Percentiles rank a stretch among this genome's conserved stretches.
These are phyloP conservation scores for Phlebiopsis gigantea DNA, from an alignment of 768 basidiomycete species.

Conservation along the genomic window DNA sequence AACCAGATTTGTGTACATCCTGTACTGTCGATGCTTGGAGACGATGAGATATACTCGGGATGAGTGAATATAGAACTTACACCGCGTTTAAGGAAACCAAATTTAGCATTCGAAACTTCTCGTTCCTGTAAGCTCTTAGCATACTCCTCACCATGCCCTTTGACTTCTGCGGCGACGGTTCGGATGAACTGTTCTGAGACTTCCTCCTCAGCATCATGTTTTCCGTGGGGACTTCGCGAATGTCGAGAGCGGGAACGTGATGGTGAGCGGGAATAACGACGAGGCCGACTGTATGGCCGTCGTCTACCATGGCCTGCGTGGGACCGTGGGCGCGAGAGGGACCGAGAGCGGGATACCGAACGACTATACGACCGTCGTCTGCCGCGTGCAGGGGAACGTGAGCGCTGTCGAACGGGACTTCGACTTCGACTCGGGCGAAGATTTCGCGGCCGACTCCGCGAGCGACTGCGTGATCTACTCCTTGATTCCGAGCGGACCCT, in stretches of 20 bases:
- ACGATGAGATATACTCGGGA: neutral
- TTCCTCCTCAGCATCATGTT: slow-evolving; percentile 49
- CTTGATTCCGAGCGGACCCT: slow-evolving; percentile 17
- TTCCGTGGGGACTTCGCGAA: slow-evolving; percentile 7
- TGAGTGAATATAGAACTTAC: slow-evolving; percentile 31
- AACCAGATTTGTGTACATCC: slow-evolving; percentile 64
- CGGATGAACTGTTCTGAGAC: slow-evolving; percentile 84
- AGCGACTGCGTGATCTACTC: slow-evolving; percentile 29
- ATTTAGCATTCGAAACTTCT: slow-evolving; percentile 80
- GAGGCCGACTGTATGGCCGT: slow-evolving; percentile 30
- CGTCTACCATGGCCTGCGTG: slow-evolving; percentile 31
- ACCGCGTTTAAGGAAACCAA: slow-evolving; percentile 61
- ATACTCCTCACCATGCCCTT: slow-evolving; percentile 72
- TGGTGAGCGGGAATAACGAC: slow-evolving; percentile 20
- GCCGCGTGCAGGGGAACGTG: slow-evolving; percentile 30
- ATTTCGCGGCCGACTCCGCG: slow-evolving; percentile 21
- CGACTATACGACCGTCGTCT: slow-evolving; percentile 16
- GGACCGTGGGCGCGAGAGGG: slow-evolving; percentile 41
- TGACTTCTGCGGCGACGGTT: slow-evolving; percentile 81
- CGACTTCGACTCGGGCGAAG: slow-evolving; percentile 18
- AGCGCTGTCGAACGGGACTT: slow-evolving; percentile 18
- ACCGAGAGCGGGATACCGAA: slow-evolving; percentile 31
- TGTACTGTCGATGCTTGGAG: slow-evolving; percentile 62
- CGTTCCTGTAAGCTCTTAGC: slow-evolving; percentile 69
- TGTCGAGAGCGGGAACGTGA: slow-evolving; percentile 18